Evolutionary conservation across 2,329 filamentous ascomycete genomes (phyloP).

Genomic region (Fusarium tjaetaba): DNA sequence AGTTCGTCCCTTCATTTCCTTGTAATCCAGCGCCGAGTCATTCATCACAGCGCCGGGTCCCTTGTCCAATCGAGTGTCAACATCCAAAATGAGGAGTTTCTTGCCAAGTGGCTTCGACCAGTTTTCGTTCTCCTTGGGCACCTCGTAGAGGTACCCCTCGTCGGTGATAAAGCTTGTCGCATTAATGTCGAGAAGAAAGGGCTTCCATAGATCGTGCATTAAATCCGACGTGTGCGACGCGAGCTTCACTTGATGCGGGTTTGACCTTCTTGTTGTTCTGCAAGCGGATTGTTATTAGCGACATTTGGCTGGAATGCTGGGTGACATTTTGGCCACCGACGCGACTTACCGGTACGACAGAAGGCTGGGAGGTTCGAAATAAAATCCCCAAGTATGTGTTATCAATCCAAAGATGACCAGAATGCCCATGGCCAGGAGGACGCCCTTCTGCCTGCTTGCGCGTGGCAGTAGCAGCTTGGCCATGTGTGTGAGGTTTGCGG

Average conservation of each 20-base stretch:
- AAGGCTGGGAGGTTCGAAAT: background rate
- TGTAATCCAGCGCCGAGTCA: slow-evolving; percentile 4
- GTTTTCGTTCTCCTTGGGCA: slow-evolving; percentile 2
- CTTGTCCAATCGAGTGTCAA: slow-evolving; percentile 27
- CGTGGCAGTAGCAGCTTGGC: background rate
- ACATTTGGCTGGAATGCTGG: background rate
- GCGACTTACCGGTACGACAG: slow-evolving; percentile 1
- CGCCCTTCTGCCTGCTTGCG: slow-evolving; percentile 7
- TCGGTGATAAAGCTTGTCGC: background rate
- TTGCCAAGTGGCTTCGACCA: slow-evolving; percentile 29
- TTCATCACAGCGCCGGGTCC: slow-evolving; percentile 30
- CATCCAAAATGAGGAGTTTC: slow-evolving; percentile 36
- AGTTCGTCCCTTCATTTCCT: slow-evolving; percentile 31
- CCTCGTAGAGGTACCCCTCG: slow-evolving; percentile 30
- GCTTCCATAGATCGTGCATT: slow-evolving; percentile 25
- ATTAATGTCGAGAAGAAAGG: slow-evolving; percentile 31
- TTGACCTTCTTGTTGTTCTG: background rate
- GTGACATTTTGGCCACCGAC: background rate
- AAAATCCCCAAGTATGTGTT: slow-evolving; percentile 7
- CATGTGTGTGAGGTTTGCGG: background rate
- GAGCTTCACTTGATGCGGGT: background rate
- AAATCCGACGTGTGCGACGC: slow-evolving; percentile 9
- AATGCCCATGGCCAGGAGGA: slow-evolving; percentile 6
- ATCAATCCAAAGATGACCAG: slow-evolving; percentile 1
- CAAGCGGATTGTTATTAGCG: background rate